Evolutionary conservation across 345 rosid species (phyloP).

Genomic region (Lepidium didymum): DNA sequence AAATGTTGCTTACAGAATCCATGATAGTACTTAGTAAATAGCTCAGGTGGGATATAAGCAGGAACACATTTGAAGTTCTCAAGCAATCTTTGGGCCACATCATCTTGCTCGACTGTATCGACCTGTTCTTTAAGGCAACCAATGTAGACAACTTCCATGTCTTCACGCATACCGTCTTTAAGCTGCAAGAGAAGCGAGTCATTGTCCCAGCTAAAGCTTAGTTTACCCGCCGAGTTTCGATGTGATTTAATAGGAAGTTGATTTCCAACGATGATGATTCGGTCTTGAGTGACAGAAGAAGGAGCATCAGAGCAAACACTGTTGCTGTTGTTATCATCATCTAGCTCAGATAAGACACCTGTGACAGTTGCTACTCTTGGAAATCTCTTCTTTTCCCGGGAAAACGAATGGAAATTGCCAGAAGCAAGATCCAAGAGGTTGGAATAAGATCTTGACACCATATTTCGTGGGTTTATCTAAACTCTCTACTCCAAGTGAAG

Average conservation of each 20-base stretch:
- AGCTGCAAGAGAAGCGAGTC: slow-evolving; percentile 91
- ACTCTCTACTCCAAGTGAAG: slow-evolving; percentile 1
- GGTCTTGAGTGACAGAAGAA: slow-evolving; percentile 64
- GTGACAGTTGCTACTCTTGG: slow-evolving; percentile 92
- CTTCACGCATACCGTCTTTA: slow-evolving; percentile 89
- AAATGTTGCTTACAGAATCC: slow-evolving; percentile 93
- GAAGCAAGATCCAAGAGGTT: slow-evolving; percentile 90
- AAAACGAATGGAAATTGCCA: slow-evolving; percentile 48
- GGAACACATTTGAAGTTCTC: slow-evolving; percentile 95
- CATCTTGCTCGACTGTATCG: slow-evolving; percentile 62
- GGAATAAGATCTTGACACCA: slow-evolving; percentile 91
- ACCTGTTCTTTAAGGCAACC: slow-evolving; percentile 78
- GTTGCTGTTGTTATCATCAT: slow-evolving; percentile 57
- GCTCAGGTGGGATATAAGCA: slow-evolving; percentile 68
- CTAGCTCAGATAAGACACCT: slow-evolving; percentile 75
- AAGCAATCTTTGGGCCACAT: slow-evolving; percentile 69
- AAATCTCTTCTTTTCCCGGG: slow-evolving; percentile 63
- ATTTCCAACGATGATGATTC: slow-evolving; percentile 86
- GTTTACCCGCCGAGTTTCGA: slow-evolving; percentile 37
- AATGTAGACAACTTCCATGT: slow-evolving; percentile 78
- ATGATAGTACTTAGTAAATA: slow-evolving; percentile 74
- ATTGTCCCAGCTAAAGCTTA: slow-evolving; percentile 84
- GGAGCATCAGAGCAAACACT: slow-evolving; percentile 84
- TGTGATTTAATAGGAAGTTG: slow-evolving; percentile 82
- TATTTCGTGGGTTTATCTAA: slow-evolving; percentile 6